Evolutionary conservation across 495 filamentous ascomycete species (phyloP).

Genomic region (Penicillium roqueforti): DNA sequence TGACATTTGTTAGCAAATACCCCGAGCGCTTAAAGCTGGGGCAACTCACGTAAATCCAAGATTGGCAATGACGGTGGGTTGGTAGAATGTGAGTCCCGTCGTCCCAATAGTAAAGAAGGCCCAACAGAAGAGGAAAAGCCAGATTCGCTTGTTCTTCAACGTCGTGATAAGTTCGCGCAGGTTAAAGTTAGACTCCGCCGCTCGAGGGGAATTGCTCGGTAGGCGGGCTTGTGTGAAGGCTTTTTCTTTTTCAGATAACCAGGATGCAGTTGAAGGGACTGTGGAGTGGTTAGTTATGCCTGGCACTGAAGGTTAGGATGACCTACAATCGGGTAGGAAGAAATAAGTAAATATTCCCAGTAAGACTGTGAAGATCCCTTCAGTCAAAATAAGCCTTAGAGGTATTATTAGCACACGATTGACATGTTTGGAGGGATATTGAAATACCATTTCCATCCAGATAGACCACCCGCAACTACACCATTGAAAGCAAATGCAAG

Average conservation of each 20-base stretch:
- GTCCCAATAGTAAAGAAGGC: background rate
- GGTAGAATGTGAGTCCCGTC: background rate
- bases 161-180: background rate
- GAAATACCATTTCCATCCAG: background rate
- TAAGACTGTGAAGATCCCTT: background rate
- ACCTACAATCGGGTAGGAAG: background rate
- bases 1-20: background rate
- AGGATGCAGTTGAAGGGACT: background rate
- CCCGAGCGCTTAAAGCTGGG: background rate
- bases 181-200: background rate
- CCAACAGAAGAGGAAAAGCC: background rate
- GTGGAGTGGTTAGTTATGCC: background rate
- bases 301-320: background rate
- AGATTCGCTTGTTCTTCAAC: background rate
- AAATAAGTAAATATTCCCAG: background rate
- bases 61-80: background rate
- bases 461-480: conserved; percentile 24
- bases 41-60: background rate
- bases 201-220: background rate
- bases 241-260: background rate
- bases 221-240: background rate
- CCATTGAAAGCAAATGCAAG: conserved; percentile 41
- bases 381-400: background rate
- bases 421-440: background rate
- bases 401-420: background rate